Conservation (phyloP, 306 rosid species). For the apple (Malus domestica) region DNA sequence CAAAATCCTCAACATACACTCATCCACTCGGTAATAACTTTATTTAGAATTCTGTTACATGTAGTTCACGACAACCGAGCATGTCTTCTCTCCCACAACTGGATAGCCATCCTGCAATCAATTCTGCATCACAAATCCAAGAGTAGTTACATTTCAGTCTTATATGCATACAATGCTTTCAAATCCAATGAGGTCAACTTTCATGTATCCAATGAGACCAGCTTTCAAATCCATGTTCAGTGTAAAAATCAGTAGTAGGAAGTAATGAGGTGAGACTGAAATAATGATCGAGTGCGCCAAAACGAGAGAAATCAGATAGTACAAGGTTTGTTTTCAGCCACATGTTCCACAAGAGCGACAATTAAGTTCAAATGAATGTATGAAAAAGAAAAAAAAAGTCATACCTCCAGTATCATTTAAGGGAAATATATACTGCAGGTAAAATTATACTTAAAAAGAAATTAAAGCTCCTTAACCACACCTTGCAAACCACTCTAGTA, state of each 20-base stretch:
- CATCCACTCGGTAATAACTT: not conserved
- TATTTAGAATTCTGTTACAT: constrained; percentile 4
- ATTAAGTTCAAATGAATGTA: not conserved
- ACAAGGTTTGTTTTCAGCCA: not conserved
- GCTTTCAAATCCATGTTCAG: not conserved
- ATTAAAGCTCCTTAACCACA: not conserved
- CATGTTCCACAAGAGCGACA: not conserved
- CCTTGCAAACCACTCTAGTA: not conserved
- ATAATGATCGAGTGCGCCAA: not conserved
- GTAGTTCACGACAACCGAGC: not conserved
- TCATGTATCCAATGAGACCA: too few species aligned
- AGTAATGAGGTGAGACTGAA: not conserved
- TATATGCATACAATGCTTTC: too few species aligned
- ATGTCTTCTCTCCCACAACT: not conserved
- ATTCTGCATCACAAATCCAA: not conserved
- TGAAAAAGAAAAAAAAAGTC: not conserved
- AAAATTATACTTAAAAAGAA: not conserved
- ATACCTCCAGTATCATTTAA: not conserved
- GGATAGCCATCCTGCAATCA: not conserved
- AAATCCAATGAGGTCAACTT: too few species aligned
- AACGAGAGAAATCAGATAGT: not conserved
- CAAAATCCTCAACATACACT: constrained; percentile 3
- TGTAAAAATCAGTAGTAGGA: not conserved
- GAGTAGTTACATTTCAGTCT: too few species aligned
- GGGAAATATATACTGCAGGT: too few species aligned